phyloP scores from a whole-genome alignment of 352 stramenopile genomes.

The Phytopythium aichiense region DNA sequence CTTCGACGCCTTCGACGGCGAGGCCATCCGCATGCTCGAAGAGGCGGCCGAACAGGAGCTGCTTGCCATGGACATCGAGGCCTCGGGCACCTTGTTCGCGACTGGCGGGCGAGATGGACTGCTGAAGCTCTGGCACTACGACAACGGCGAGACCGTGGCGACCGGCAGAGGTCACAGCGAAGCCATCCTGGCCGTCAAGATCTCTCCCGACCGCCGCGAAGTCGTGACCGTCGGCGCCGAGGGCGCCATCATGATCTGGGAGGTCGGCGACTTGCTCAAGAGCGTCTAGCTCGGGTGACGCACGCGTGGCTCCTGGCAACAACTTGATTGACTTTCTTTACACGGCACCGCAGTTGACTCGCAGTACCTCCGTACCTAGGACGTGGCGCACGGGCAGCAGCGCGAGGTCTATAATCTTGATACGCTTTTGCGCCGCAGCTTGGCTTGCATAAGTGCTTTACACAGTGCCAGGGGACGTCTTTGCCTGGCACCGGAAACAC shows the following conservation, averaged over 20 bases:
- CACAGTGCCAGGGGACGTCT: conserved; percentile 6
- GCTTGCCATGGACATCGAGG: conserved; percentile 92
- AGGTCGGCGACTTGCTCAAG: conserved; percentile 54
- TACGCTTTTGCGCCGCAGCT: not conserved
- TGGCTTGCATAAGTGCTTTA: not conserved
- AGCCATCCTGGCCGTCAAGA: conserved; percentile 90
- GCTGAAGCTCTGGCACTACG: conserved; percentile 96
- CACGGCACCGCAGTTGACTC: not conserved
- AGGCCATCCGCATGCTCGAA: conserved; percentile 93
- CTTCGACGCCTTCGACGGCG: conserved; percentile 95
- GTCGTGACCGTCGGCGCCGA: conserved; percentile 94
- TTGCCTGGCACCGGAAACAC: conserved; percentile 33
- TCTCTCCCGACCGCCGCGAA: conserved; percentile 90
- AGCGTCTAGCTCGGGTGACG: not conserved
- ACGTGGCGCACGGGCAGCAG: not conserved
- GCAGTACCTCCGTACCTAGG: not conserved
- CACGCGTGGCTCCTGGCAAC: not conserved
- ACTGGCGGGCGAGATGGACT: conserved; percentile 88
- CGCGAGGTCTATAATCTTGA: conserved; percentile 2
- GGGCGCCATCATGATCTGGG: conserved; percentile 96
- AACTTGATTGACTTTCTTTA: conserved; percentile 2
- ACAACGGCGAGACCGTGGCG: conserved; percentile 90
- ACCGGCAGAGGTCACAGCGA: conserved; percentile 92
- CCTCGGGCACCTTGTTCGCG: conserved; percentile 87
- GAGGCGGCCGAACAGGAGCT: conserved; percentile 89